Percentiles rank a stretch among this genome's conserved stretches.
phyloP scores from a whole-genome alignment of 768 basidiomycete species.

The Rhodotorula graminis region DNA sequence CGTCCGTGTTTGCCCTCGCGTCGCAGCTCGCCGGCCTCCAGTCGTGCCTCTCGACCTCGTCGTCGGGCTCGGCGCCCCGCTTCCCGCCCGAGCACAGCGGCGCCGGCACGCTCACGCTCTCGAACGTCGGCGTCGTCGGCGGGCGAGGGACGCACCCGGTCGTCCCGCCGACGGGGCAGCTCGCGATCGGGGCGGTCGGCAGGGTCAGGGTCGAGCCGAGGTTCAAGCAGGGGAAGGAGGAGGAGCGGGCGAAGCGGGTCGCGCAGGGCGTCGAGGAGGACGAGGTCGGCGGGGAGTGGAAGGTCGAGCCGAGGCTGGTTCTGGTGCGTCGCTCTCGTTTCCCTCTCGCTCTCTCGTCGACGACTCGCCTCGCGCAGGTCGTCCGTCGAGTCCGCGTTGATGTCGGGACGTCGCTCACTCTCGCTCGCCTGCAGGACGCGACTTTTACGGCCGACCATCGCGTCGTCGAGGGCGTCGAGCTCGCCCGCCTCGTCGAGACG shows the following conservation, averaged over 20 bases:
- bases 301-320: constrained; percentile 50
- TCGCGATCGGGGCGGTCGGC: constrained; percentile 78
- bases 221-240: constrained; percentile 1
- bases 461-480: constrained; percentile 80
- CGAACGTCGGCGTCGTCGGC: constrained; percentile 77
- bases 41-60: constrained; percentile 54
- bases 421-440: constrained; percentile 49
- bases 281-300: constrained; percentile 54
- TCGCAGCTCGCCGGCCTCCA: constrained; percentile 60
- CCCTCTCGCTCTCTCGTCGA: neutral
- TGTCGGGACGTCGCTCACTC: neutral
- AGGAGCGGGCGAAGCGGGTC: constrained; percentile 48
- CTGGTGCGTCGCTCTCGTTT: constrained; percentile 23
- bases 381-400: too few relatives aligned
- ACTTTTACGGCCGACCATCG: constrained; percentile 85
- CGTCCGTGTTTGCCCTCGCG: constrained; percentile 50
- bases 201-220: constrained; percentile 53
- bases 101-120: constrained; percentile 67
- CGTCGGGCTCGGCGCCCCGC: neutral
- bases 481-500: constrained; percentile 65
- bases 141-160: constrained; percentile 66
- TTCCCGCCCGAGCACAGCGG: constrained; percentile 21
- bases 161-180: constrained; percentile 73
- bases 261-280: constrained; percentile 15
- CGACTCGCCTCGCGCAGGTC: too few relatives aligned